A percentile compares a stretch with the other conserved stretches of the same genome.
Evolutionary conservation across 106 monocot species (phyloP).

Genomic region (Gastrodia elata): DNA sequence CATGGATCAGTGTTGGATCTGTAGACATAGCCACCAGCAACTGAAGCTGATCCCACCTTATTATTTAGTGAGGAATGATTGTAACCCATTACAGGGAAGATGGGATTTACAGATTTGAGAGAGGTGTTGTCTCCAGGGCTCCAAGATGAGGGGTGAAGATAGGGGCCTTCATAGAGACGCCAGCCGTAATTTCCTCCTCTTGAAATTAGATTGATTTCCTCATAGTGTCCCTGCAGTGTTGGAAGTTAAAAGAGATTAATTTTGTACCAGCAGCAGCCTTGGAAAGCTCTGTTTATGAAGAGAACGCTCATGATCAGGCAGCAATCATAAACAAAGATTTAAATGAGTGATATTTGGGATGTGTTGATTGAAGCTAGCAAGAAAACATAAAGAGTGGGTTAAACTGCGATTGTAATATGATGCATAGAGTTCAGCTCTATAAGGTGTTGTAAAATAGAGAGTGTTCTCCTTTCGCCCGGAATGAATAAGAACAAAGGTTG

Average conservation of each 20-base stretch:
- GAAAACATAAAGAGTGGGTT: neutral
- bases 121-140: conserved; percentile 39
- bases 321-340: neutral
- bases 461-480: too few species aligned
- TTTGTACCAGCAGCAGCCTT: neutral
- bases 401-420: neutral
- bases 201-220: conserved; percentile 78
- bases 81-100: conserved; percentile 78
- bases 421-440: too few species aligned
- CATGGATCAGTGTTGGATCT: conserved; percentile 75
- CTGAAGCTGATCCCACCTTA: conserved; percentile 50
- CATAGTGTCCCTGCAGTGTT: conserved; percentile 45
- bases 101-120: conserved; percentile 28
- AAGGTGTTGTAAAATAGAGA: too few species aligned
- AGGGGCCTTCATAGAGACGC: conserved; percentile 66
- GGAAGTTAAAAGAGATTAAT: neutral
- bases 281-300: neutral
- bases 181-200: conserved; percentile 95
- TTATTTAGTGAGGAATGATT: conserved; percentile 38
- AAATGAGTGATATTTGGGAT: neutral
- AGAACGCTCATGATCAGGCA: neutral
- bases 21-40: conserved; percentile 73
- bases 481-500: too few species aligned
- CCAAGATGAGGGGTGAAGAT: conserved; percentile 18
- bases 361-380: neutral